phyloP scores from a whole-genome alignment of 140 eudicot species.

The Flaveria floridana region DNA sequence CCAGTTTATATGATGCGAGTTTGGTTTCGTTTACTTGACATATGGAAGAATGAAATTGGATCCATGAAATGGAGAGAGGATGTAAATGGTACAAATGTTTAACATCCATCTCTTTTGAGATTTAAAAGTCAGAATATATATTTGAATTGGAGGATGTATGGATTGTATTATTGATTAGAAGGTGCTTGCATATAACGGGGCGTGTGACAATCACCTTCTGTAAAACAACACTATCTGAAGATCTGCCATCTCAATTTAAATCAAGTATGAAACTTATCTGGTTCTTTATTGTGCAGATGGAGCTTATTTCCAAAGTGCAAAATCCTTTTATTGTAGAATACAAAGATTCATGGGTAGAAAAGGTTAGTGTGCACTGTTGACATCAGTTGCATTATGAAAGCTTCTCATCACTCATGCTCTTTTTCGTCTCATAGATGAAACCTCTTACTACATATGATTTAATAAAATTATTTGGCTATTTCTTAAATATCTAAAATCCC shows the following conservation, averaged over 20 bases:
- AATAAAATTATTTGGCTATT: neutral
- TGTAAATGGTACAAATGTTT: conserved; percentile 8
- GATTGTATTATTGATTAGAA: conserved; percentile 6
- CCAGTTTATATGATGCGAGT: neutral
- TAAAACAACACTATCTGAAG: neutral
- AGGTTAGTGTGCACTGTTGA: conserved; percentile 44
- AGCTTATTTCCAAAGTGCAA: conserved; percentile 74
- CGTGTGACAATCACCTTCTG: neutral
- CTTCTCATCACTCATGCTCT: neutral
- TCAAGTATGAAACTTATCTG: conserved; percentile 12
- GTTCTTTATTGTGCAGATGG: conserved; percentile 68
- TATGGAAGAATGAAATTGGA: neutral
- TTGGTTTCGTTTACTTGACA: conserved; percentile 1
- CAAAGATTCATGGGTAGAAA: conserved; percentile 99
- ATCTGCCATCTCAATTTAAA: conserved; percentile 16
- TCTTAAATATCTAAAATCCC: conserved; percentile 9
- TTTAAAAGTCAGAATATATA: neutral
- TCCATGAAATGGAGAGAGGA: neutral
- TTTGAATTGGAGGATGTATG: too few relatives aligned
- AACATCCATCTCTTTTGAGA: neutral
- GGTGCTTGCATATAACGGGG: neutral
- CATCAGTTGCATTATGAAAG: conserved; percentile 6
- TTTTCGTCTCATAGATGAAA: conserved; percentile 11
- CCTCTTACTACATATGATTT: conserved; percentile 5
- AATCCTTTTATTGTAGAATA: conserved; percentile 91